Conservation (phyloP, 805 yeast genomes). For the Candida anglica region DNA sequence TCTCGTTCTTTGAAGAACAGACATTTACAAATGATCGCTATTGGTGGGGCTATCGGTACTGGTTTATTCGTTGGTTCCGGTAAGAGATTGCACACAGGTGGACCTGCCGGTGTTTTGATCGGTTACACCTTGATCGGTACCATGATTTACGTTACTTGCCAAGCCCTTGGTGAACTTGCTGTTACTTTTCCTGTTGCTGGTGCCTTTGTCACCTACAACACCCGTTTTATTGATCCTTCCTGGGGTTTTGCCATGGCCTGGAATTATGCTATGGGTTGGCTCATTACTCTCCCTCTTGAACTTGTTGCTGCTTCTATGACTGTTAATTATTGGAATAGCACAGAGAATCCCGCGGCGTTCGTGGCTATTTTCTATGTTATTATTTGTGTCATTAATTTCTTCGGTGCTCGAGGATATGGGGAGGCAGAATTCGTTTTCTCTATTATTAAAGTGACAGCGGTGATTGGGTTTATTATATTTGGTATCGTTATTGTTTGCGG, state of each 20-base stretch:
- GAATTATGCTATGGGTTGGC: slow-evolving; percentile 25
- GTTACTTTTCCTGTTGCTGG: slow-evolving; percentile 62
- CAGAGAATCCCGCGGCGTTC: slow-evolving; percentile 56
- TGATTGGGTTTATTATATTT: slow-evolving; percentile 56
- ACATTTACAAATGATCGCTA: slow-evolving; percentile 64
- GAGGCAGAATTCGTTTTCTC: slow-evolving; percentile 68
- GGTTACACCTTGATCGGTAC: slow-evolving; percentile 54
- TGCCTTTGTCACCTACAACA: slow-evolving; percentile 58
- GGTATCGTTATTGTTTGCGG: slow-evolving; percentile 54
- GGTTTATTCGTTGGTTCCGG: slow-evolving; percentile 69
- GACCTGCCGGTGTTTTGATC: slow-evolving; percentile 59
- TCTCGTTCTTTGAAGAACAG: slow-evolving; percentile 50
- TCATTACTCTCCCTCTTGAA: slow-evolving; percentile 50
- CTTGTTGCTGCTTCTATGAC: slow-evolving; percentile 55
- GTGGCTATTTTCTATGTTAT: slow-evolving; percentile 48
- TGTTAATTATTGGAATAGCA: slow-evolving; percentile 49
- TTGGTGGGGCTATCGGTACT: slow-evolving; percentile 67
- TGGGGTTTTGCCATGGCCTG: slow-evolving; percentile 55
- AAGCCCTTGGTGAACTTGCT: slow-evolving; percentile 59
- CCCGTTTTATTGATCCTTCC: slow-evolving; percentile 56
- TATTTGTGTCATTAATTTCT: slow-evolving; percentile 44
- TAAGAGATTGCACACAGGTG: slow-evolving; percentile 52
- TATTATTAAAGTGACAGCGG: slow-evolving; percentile 52
- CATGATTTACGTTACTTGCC: slow-evolving; percentile 56
- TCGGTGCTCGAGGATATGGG: slow-evolving; percentile 48